These are phyloP conservation scores for Cadophora sp. DNA, from an alignment of 2,329 filamentous ascomycete genomes.

Conservation along the genomic window DNA sequence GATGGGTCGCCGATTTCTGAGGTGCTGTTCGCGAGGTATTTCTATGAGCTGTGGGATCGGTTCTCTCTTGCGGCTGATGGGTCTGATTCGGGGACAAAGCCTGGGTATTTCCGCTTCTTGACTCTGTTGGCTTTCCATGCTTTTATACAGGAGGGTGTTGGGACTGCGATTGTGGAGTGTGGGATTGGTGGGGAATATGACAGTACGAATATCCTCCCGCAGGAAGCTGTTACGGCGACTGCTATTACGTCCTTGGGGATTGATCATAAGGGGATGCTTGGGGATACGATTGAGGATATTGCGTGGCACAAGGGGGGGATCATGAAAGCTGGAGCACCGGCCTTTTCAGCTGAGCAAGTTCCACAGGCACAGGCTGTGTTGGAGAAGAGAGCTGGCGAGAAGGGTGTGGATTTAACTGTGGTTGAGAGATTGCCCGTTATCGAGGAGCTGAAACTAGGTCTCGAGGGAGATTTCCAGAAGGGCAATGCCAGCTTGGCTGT, in stretches of 20 bases:
- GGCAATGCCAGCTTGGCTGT: constrained; percentile 65
- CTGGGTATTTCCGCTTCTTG: constrained; percentile 91
- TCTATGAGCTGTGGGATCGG: constrained; percentile 71
- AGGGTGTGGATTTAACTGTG: constrained; percentile 34
- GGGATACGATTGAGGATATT: constrained; percentile 79
- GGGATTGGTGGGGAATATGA: constrained; percentile 95
- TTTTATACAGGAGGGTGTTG: constrained; percentile 78
- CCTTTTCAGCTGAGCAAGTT: constrained; percentile 67
- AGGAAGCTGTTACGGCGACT: constrained; percentile 63
- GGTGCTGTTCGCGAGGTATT: constrained; percentile 66
- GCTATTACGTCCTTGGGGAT: constrained; percentile 83
- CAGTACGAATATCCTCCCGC: constrained; percentile 81
- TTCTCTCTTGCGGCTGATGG: constrained; percentile 47
- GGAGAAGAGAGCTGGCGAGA: constrained; percentile 59
- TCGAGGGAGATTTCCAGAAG: constrained; percentile 62
- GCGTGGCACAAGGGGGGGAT: constrained; percentile 94
- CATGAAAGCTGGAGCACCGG: constrained; percentile 71
- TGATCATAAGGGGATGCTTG: constrained; percentile 84
- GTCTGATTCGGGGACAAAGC: constrained; percentile 58
- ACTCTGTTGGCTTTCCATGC: constrained; percentile 88
- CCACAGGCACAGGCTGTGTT: constrained; percentile 65
- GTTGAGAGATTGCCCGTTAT: constrained; percentile 46
- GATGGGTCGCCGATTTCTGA: constrained; percentile 64
- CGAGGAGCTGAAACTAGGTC: constrained; percentile 52
- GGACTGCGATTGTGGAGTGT: constrained; percentile 85